These are phyloP conservation scores for Cyberlindnera saturnus DNA, from an alignment of 805 yeast species.

Conservation along the genomic window DNA sequence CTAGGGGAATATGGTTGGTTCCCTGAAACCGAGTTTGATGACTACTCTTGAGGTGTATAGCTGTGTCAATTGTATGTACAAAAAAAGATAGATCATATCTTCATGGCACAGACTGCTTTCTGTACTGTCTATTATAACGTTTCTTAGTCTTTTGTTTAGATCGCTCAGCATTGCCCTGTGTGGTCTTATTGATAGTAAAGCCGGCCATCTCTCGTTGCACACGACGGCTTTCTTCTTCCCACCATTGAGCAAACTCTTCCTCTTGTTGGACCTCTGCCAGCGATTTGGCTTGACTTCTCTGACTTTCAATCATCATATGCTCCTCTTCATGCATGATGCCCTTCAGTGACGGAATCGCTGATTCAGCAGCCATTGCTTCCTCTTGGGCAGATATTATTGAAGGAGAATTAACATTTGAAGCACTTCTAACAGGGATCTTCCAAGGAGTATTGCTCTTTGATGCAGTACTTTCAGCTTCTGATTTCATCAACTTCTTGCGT, in stretches of 20 bases:
- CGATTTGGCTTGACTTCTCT: slow-evolving; percentile 32
- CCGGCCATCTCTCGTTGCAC: slow-evolving; percentile 41
- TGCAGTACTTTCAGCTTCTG: not conserved
- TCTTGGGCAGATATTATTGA: slow-evolving; percentile 17
- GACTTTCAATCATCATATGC: slow-evolving; percentile 29
- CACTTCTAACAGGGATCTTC: slow-evolving; percentile 12
- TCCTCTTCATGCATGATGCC: slow-evolving; percentile 45
- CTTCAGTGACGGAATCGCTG: slow-evolving; percentile 28
- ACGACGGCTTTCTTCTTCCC: slow-evolving; percentile 70
- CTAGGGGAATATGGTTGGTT: slow-evolving; percentile 61
- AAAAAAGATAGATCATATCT: not conserved
- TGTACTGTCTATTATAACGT: slow-evolving; percentile 3
- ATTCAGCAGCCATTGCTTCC: slow-evolving; percentile 11
- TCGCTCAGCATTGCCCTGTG: not conserved
- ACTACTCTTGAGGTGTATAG: slow-evolving; percentile 6
- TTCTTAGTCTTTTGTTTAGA: slow-evolving; percentile 1
- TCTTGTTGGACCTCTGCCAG: slow-evolving; percentile 73
- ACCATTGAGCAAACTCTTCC: slow-evolving; percentile 83
- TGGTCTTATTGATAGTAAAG: not conserved
- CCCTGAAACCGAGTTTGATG: slow-evolving; percentile 35
- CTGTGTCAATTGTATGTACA: not conserved
- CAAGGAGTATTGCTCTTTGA: slow-evolving; percentile 10
- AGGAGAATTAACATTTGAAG: slow-evolving; percentile 6
- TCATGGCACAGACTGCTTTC: slow-evolving; percentile 14
- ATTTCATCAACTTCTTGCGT: slow-evolving; percentile 38